phyloP scores from a whole-genome alignment of 2,329 filamentous ascomycete species.

The Meredithiella fracta region DNA sequence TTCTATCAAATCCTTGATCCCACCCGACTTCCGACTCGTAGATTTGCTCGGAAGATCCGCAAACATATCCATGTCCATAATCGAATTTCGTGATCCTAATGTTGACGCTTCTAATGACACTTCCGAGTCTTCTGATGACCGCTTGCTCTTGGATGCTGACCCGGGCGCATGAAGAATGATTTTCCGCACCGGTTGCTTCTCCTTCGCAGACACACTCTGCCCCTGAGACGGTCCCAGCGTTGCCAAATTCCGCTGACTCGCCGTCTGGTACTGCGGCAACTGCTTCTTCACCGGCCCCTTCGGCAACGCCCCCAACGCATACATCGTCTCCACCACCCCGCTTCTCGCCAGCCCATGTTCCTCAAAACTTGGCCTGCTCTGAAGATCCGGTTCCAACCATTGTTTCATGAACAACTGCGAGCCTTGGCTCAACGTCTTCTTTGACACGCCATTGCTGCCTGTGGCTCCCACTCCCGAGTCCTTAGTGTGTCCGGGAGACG shows the following conservation, averaged over 20 bases:
- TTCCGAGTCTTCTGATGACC: constrained; percentile 16
- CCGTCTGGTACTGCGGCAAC: background rate
- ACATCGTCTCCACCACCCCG: constrained; percentile 72
- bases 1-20: background rate
- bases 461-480: background rate
- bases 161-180: constrained; percentile 31
- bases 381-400: constrained; percentile 43
- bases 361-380: constrained; percentile 55
- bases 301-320: constrained; percentile 59
- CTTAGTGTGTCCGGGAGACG: constrained; percentile 5
- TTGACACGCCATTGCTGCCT: constrained; percentile 14
- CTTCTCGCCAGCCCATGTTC: constrained; percentile 58
- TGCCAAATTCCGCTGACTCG: constrained; percentile 20
- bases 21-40: background rate
- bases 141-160: constrained; percentile 18
- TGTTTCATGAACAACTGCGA: constrained; percentile 35
- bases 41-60: constrained; percentile 2
- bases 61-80: constrained; percentile 17
- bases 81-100: background rate
- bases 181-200: constrained; percentile 22
- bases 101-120: constrained; percentile 10
- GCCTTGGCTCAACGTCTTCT: constrained; percentile 20
- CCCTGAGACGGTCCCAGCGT: background rate
- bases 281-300: constrained; percentile 25
- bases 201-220: constrained; percentile 18